Evolutionary conservation across 441 rosid species (phyloP), one percentile per base, ranked within the genome.

Genomic region (Eruca vesicaria): DNA sequence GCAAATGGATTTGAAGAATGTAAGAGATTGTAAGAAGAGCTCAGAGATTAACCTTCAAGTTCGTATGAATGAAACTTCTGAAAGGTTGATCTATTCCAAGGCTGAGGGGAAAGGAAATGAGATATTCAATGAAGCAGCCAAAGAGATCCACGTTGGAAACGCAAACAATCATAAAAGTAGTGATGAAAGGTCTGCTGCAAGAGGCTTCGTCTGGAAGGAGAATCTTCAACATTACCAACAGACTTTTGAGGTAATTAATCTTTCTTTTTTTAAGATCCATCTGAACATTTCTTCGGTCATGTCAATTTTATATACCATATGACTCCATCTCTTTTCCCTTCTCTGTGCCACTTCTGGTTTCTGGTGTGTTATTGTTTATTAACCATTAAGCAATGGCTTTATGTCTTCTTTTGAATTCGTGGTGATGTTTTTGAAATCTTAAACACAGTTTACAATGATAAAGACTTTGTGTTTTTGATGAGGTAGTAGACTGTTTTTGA

Each of bases 71-170:
- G 87, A 84, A 76, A 85, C 88, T 6, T 80, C 87, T 15, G 97
- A 90, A 79, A 81, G 83, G 70, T 89, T 88, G 52, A 83, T 87
- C 15, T 79, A 85, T 80, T 84, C 80, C 4, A 92, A 84, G 78
- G 78, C 15, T n/a, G 78, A 73, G 29, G 79, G 63, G 36, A 78
- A 73, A 2, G 78, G 83, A 95, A 87, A 96, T 91, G 85, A 87
- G 98, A 83, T 96, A 98, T 79, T 88, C 95, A 3, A 65, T 90
- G 81, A 96, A 29, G 32, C 32, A 5, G 26, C 1, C 26, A 29
- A 29, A 29, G 32, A 29, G 32, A 5, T 6, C 32, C 32, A 29
- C 4, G 32, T 29, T 29, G 32, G 32, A 29, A 29, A 29, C 32
- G 32, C 32, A 5, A 29, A 29, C 32, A 29, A 29, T 29, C 32